Evolutionary conservation across 306 rosid genomes (phyloP).

Genomic region (Rosa persica): DNA sequence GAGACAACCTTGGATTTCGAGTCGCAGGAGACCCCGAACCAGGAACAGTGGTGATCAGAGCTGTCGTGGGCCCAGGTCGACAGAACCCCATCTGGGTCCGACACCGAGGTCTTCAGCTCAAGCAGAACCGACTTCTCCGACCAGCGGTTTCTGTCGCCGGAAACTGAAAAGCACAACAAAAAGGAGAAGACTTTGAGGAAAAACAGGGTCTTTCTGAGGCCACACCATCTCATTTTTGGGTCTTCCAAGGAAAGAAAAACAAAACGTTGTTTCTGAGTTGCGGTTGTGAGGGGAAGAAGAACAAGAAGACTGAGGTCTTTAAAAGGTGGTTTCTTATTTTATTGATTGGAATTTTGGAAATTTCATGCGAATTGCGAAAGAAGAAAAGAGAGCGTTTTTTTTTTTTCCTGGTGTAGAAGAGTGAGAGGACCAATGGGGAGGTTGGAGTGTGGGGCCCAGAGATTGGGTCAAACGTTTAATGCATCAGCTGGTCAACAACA

Average conservation of each 20-base stretch:
- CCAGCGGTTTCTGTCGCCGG: background rate
- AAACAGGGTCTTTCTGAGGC: constrained; percentile 6
- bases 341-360: background rate
- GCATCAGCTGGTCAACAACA: too few species aligned
- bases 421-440: constrained; percentile 7
- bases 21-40: constrained; percentile 39
- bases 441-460: constrained; percentile 9
- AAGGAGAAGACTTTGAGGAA: constrained; percentile 9
- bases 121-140: constrained; percentile 32
- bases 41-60: constrained; percentile 32
- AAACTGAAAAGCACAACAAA: background rate
- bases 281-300: background rate
- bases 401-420: too few species aligned
- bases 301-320: constrained; percentile 9
- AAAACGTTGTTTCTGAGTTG: background rate
- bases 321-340: background rate
- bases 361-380: background rate
- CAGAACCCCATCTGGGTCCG: constrained; percentile 30
- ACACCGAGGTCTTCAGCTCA: constrained; percentile 31
- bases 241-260: background rate
- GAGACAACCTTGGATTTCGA: constrained; percentile 24
- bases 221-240: constrained; percentile 33
- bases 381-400: background rate
- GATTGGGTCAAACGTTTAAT: constrained; percentile 14
- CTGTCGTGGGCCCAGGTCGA: constrained; percentile 21